These are phyloP conservation scores for Cercospora nicotianae DNA, from an alignment of 2,329 filamentous ascomycete genomes.

Conservation along the genomic window DNA sequence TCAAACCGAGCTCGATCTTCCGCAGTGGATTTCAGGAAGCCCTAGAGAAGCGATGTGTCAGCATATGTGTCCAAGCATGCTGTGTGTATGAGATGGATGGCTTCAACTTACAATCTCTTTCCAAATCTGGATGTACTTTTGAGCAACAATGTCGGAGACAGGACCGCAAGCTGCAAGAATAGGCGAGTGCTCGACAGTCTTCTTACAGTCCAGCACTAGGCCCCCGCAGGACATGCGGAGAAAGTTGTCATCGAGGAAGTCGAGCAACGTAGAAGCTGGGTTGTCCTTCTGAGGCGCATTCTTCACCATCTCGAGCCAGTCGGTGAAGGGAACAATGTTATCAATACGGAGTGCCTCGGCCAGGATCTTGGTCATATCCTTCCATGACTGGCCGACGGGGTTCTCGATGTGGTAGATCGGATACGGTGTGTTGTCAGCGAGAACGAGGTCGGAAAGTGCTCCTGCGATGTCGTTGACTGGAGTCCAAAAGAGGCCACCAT, in stretches of 20 bases:
- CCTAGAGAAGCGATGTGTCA: background rate
- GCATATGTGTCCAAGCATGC: no score
- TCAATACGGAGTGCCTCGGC: constrained; percentile 39
- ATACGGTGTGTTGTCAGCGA: constrained; percentile 28
- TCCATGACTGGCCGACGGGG: constrained; percentile 46
- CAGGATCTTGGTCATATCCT: constrained; percentile 40
- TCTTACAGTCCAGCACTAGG: constrained; percentile 43
- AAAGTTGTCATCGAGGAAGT: constrained; percentile 41
- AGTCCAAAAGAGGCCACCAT: constrained; percentile 48
- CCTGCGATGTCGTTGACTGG: constrained; percentile 48
- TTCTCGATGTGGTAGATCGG: constrained; percentile 51
- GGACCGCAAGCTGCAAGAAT: constrained; percentile 40
- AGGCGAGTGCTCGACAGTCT: constrained; percentile 36
- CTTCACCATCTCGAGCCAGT: constrained; percentile 45
- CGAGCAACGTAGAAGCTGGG: constrained; percentile 37
- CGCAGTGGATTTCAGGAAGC: background rate
- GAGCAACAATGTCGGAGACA: constrained; percentile 37
- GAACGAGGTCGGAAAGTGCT: constrained; percentile 40
- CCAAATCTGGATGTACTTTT: constrained; percentile 42
- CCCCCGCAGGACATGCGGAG: constrained; percentile 51
- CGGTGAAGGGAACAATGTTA: constrained; percentile 42
- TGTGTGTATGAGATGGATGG: no score
- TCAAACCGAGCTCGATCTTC: background rate
- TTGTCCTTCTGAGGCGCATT: constrained; percentile 30
- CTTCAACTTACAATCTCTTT: constrained; percentile 32